Evolutionary conservation across 2,329 filamentous ascomycete genomes (phyloP), one percentile per base, ranked within the genome.

Genomic region (Colletotrichum melonis): DNA sequence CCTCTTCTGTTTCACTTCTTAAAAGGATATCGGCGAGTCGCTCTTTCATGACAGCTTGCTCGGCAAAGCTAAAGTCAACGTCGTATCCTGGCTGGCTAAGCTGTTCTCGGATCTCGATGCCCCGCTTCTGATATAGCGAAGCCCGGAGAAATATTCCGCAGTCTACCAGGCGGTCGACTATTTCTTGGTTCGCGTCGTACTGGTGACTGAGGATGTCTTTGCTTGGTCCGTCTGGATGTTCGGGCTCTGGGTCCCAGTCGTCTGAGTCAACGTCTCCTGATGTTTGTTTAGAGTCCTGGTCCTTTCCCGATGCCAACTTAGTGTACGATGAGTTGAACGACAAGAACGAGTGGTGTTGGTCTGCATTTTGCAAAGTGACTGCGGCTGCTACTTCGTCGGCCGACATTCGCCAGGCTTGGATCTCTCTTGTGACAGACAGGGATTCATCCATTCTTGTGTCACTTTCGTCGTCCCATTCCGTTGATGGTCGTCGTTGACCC

Each of bases 221-320:
- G 35, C 75, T 75, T n/a, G 75, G 75, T 4, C 72, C 68, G 52
- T 77, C 74, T 2, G 49, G 60, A 11, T 69, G 75, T 3, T 75
- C 77, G 6, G 77, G 76, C 49, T 80, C 78, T 3, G 78, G 79
- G 32, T 80, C 78, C 63, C 74, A 80, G 3, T 63, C 73, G 24
- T 79, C 71, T 8, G 56, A 57, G 6, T 65, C 35, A 14, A 62
- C 56, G n/a, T 65, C 77, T 2, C 46, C 26, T 5, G 42, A 19
- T 0, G 46, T n/a, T 12, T 67, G 52, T 32, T 32, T 26, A 7
- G 26, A 28, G 14, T 9, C 55, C 16, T n/a, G 8, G 26, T 70
- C 56, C 3, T 32, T 56, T 2, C 12, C 35, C 2, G 56, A 42
- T 12, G 56, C 28, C 3, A 73, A 35, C 24, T 70, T 65, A 22